phyloP scores from a whole-genome alignment of 2,329 filamentous ascomycete genomes.

The Colletotrichum melonis region DNA sequence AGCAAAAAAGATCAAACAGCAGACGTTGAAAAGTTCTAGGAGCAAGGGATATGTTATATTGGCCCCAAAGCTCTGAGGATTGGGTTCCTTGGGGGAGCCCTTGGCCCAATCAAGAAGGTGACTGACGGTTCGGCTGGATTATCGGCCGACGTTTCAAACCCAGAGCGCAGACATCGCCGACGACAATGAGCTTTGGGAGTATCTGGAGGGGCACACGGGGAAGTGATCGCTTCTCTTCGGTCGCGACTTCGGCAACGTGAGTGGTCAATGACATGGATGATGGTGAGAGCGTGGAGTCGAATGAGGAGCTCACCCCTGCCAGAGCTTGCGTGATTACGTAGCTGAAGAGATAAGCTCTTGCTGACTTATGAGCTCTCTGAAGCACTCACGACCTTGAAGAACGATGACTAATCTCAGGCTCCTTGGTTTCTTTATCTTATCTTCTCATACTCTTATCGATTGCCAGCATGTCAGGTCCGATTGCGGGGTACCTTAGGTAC shows the following conservation, averaged over 20 bases:
- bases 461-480: neutral
- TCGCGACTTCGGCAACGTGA: slow-evolving; percentile 32
- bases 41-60: slow-evolving; percentile 7
- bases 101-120: slow-evolving; percentile 34
- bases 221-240: slow-evolving; percentile 19
- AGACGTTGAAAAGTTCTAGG: neutral
- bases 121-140: slow-evolving; percentile 24
- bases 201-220: slow-evolving; percentile 11
- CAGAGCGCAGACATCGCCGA: slow-evolving; percentile 22
- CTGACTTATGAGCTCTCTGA: neutral
- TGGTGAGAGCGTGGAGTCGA: slow-evolving; percentile 32
- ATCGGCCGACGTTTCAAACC: slow-evolving; percentile 30
- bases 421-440: neutral
- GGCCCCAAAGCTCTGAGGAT: slow-evolving; percentile 5
- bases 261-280: slow-evolving; percentile 32
- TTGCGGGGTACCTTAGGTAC: neutral
- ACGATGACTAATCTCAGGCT: neutral
- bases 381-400: neutral
- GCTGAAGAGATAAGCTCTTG: slow-evolving; percentile 23
- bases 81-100: slow-evolving; percentile 1
- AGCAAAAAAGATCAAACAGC: neutral
- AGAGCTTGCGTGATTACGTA: slow-evolving; percentile 29
- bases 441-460: neutral
- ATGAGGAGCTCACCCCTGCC: slow-evolving; percentile 34
- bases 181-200: slow-evolving; percentile 1